Evolutionary conservation across 1,139 yeast genomes (phyloP), one percentile per base, ranked within the genome.

Genomic region (Candida sojae): DNA sequence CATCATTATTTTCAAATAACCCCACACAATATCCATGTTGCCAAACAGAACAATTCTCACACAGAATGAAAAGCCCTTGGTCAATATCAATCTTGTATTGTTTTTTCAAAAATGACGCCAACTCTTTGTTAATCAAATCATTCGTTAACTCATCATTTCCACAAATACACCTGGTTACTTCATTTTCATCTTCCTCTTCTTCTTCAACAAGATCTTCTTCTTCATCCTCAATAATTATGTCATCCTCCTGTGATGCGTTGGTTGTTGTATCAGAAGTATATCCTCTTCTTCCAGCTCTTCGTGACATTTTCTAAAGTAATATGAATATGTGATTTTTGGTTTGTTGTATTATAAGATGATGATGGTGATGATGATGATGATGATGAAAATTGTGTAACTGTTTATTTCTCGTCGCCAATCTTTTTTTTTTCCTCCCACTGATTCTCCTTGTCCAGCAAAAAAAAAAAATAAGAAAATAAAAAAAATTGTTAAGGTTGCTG

Each of bases 11-110:
- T 44, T 80, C 80, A 52, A 74, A 76, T 50, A 89, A 79, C 1
- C 97, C 96, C 38, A 93, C 97, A 71, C 99, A 93, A 67, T 77
- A 91, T 3, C 97, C 98, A 64, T 93, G 99, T 67, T 93, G 98
- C 99, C 98, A 93, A 9, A 86, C 96, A 26, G 90, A 84, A 69
- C 99, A 93, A 53, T 80, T 77, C 58, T 93, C 98, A 75, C 99
- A 93, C 67, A 87, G 95, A 57, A 88, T 87, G 66, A 86, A 88
- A 46, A 88, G 77, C 3, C 95, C 95, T 50, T 84, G 84, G 53
- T 86, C 86, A 49, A 86, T 88, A 47, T 86, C 80, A 45, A 88
- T 86, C 42, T 80, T 81, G 54, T 75, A 78, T 49, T 80, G 83
- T 17, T 70, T 63, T 38, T 69, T 75, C 48, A 84, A 79, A 23